Evolutionary conservation across 352 stramenopile species (phyloP), one percentile per base, ranked within the genome.

Genomic region (Hyaloperonospora arabidopsidis): DNA sequence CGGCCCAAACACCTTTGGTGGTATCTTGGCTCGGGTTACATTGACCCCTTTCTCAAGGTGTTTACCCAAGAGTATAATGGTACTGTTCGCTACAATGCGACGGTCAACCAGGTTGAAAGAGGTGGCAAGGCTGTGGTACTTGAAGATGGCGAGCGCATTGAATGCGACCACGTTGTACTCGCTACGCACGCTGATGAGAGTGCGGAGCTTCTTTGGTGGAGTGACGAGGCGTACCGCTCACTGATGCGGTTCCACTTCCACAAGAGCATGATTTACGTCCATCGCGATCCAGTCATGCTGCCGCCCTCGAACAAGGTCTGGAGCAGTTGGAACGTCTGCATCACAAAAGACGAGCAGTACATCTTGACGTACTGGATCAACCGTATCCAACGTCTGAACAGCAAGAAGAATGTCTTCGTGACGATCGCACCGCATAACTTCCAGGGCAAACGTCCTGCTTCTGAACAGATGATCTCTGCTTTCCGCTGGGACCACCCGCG

Each of bases 311-410:
- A 86, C 62, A 88, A 85, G 57, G 72, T 86, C 39, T 93, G 83
- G 83, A 86, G 72, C 66, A 79, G 62, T 51, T 93, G 83, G 83
- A 93, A 93, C 60, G 83, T 93, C 51, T 72, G 84, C 56, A 93
- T 93, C 62, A 89, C 79, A 32, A 66, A 84, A 47, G 70, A 84
- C 59, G 81, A 93, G 25, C 67, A 89, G 72, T 93, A 93, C 70
- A 73, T 93, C 35, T 47, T 93, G 19, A 93, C 83, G 47, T 93
- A 93, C 74, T 93, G 83, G 83, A 93, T 93, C 77, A 91, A 93
- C 69, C 80, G 83, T 52, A 91, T 93, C 57, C 83, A 93, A 67
- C 76, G 79, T 52, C 72, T 93, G 41, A 86, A 87, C 65, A 87
- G 69, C 65, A 87, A 86, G 65, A 86, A 91, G 62, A 68, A 89